phyloP scores from a whole-genome alignment of 2,329 filamentous ascomycete genomes.

The Chaetomiaceae sp. region DNA sequence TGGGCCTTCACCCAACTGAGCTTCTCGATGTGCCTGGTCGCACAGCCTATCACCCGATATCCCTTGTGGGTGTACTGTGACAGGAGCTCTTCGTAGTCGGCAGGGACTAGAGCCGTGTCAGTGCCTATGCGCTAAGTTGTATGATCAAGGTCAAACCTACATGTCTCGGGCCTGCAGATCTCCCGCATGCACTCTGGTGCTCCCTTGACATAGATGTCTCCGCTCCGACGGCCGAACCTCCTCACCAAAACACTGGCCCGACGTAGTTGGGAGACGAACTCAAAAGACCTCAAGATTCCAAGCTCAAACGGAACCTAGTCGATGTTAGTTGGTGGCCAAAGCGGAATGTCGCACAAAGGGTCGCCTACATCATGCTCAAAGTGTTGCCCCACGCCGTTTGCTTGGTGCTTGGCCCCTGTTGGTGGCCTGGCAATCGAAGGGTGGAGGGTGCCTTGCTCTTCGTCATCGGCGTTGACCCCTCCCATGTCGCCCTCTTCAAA shows the following conservation, averaged over 20 bases:
- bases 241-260: conserved; percentile 90
- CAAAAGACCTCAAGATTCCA: conserved; percentile 85
- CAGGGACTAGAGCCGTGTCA: conserved; percentile 55
- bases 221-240: conserved; percentile 78
- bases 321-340: background rate
- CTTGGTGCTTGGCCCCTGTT: conserved; percentile 44
- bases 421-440: conserved; percentile 89
- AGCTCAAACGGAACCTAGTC: conserved; percentile 67
- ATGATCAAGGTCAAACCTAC: conserved; percentile 43
- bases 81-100: conserved; percentile 84
- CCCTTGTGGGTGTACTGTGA: conserved; percentile 92
- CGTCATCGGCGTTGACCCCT: conserved; percentile 60
- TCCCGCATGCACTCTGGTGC: conserved; percentile 95
- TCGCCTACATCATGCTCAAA: conserved; percentile 35
- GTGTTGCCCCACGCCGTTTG: conserved; percentile 43
- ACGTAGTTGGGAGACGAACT: conserved; percentile 89
- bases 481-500: conserved; percentile 83
- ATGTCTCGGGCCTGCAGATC: conserved; percentile 79
- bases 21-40: conserved; percentile 80
- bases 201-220: conserved; percentile 89
- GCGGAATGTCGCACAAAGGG: background rate
- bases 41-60: conserved; percentile 93
- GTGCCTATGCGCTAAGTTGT: background rate
- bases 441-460: conserved; percentile 69
- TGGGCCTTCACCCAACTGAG: conserved; percentile 92